Percentiles rank a stretch among this genome's conserved stretches.
These are phyloP conservation scores for Hypoxylon sp. DNA, from an alignment of 2,329 filamentous ascomycete genomes.

Conservation along the genomic window DNA sequence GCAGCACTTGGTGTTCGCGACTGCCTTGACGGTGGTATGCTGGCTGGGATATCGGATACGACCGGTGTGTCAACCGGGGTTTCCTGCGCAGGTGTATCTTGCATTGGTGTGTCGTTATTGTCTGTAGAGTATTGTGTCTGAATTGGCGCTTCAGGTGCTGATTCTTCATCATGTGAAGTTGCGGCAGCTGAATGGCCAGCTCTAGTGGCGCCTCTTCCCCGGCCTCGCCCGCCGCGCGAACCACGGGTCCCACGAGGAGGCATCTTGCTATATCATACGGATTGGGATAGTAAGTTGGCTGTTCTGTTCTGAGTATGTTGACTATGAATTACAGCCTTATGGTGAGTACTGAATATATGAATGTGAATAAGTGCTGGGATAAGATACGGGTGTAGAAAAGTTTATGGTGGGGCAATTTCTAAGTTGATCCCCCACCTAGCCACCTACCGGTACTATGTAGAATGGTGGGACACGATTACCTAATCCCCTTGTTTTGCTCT, in stretches of 20 bases:
- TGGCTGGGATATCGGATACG: slow-evolving; percentile 24
- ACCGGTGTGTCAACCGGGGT: slow-evolving; percentile 15
- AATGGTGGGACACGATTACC: slow-evolving; percentile 28
- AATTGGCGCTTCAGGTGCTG: slow-evolving; percentile 25
- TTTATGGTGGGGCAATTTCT: slow-evolving; percentile 46
- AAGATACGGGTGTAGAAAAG: slow-evolving; percentile 37
- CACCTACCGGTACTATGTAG: too few species aligned
- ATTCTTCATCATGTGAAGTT: slow-evolving; percentile 28
- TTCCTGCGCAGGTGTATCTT: slow-evolving; percentile 10
- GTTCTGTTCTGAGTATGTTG: background rate
- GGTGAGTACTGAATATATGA: slow-evolving; percentile 5
- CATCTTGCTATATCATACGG: slow-evolving; percentile 41
- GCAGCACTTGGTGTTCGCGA: slow-evolving; percentile 51
- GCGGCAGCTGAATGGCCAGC: slow-evolving; percentile 36
- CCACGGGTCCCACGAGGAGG: slow-evolving; percentile 41
- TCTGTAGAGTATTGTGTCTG: slow-evolving; percentile 28
- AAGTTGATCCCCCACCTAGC: background rate
- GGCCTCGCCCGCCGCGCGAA: slow-evolving; percentile 37
- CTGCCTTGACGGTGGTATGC: slow-evolving; percentile 37
- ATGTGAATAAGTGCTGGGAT: slow-evolving; percentile 1
- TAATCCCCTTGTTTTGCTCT: background rate
- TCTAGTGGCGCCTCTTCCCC: slow-evolving; percentile 40
- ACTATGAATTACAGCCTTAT: background rate
- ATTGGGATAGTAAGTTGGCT: background rate
- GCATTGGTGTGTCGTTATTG: slow-evolving; percentile 9